Evolutionary conservation across 176 grass and related monocot species (phyloP).

Genomic region (Ampelocalamus luodianensis): DNA sequence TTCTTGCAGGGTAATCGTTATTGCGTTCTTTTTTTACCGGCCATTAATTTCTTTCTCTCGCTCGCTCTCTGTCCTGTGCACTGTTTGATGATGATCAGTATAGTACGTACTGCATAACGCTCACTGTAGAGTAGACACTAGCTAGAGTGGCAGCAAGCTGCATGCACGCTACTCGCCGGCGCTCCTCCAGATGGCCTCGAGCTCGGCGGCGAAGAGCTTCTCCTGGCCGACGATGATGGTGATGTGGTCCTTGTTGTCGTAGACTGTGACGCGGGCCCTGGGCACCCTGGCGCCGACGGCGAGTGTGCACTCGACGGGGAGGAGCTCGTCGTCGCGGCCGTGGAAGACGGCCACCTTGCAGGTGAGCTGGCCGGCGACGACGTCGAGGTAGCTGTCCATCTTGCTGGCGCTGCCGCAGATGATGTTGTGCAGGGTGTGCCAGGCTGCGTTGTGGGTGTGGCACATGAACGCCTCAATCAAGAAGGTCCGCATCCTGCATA

Average conservation of each 20-base stretch:
- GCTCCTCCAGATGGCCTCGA: conserved; percentile 81
- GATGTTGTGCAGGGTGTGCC: conserved; percentile 99
- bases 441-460: conserved; percentile 97
- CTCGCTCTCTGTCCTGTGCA: neutral
- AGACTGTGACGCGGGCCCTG: conserved; percentile 70
- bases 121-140: neutral
- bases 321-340: conserved; percentile 85
- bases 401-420: conserved; percentile 70
- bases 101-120: neutral
- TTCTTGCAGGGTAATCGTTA: conserved; percentile 22
- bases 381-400: conserved; percentile 79
- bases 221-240: conserved; percentile 89
- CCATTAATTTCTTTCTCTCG: neutral
- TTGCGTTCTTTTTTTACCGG: conserved; percentile 28
- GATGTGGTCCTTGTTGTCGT: conserved; percentile 81
- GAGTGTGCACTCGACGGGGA: conserved; percentile 72
- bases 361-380: conserved; percentile 42
- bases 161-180: conserved; percentile 17
- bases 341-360: conserved; percentile 84
- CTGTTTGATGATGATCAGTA: neutral
- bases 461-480: conserved; percentile 92
- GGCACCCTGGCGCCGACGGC: conserved; percentile 61
- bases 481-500: conserved; percentile 73
- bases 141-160: neutral
- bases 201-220: conserved; percentile 75